phyloP scores from a whole-genome alignment of 2,329 filamentous ascomycete genomes.

The Fusarium marasasianum region DNA sequence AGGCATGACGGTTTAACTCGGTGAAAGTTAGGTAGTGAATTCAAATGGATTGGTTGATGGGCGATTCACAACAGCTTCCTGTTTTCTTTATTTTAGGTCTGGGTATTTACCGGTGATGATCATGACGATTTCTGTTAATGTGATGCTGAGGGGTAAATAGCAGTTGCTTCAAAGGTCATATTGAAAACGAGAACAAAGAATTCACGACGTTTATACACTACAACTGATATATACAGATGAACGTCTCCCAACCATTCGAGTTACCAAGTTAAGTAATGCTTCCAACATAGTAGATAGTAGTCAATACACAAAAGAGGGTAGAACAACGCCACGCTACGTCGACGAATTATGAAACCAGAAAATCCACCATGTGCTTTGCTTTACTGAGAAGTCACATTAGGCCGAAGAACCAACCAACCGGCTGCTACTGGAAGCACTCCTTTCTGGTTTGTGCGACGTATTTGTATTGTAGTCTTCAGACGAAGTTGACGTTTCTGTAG shows the following conservation, averaged over 20 bases:
- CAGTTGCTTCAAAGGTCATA: background rate
- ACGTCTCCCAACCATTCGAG: background rate
- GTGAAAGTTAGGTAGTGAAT: conserved; percentile 40
- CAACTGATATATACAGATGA: conserved; percentile 17
- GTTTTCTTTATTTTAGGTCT: background rate
- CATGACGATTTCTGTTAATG: background rate
- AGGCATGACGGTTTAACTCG: conserved; percentile 40
- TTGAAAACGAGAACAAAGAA: background rate
- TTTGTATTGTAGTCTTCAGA: conserved; percentile 1
- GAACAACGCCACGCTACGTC: conserved; percentile 35
- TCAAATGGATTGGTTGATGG: conserved; percentile 37
- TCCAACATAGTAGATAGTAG: conserved; percentile 13
- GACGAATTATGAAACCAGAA: conserved; percentile 21
- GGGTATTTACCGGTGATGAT: background rate
- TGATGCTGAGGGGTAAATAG: background rate
- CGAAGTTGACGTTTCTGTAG: conserved; percentile 22
- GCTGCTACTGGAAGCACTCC: background rate
- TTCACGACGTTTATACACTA: conserved; percentile 25
- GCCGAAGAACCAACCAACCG: background rate
- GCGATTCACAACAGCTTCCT: background rate
- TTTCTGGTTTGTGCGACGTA: background rate
- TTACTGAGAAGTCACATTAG: conserved; percentile 3
- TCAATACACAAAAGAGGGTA: conserved; percentile 16
- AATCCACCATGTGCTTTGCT: background rate
- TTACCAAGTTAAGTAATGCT: background rate